Evolutionary conservation across 495 filamentous ascomycete species (phyloP), one percentile per base, ranked within the genome.

Genomic region (Lasiosphaeriaceae sp.): DNA sequence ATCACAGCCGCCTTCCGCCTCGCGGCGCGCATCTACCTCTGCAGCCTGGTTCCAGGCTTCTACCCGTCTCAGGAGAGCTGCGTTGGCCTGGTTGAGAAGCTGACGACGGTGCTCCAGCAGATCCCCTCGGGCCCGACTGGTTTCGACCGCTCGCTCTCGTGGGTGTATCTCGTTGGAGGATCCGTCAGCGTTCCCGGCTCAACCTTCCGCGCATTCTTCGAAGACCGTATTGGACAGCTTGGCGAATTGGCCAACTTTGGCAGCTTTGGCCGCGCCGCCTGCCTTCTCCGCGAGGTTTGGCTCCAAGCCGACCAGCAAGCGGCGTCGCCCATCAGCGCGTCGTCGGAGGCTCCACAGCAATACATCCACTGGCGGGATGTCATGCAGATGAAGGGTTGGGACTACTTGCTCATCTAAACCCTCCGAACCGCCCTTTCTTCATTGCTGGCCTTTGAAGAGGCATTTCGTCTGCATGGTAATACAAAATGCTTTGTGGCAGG

Each of bases 11-110:
- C 95, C 34, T 98, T 96, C 85, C 89, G 93, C 60, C 74, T 92
- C 46, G 94, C 93, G 2, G 94, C 94, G 1, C 86, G 92, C 50
- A 91, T 98, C 71, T 97, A 97, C 75, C 85, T 97, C 8, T 96
- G 90, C 84, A 89, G 87, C 60, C 80, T 98, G 21, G 90, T 97
- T 0, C 94, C 94, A 1, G 91, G 90, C 26, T 92, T 90, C 68
- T 83, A 88, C 59, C 86, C 86, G 23, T 75, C 76, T 54, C 85
- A 91, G 60, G 71, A 74, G 0, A 87, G 82, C 76, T 92, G 82
- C 67, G 68, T 83, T 49, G 84, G 86, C 60, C 80, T 98, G 5
- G 83, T 97, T 43, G 78, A 83, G 29, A 86, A 89, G 51, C 77
- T 96, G 44, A 82, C 87, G 9, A 75, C 80, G 22, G 79, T 84